These are phyloP conservation scores for Trichaptum fuscoviolaceum DNA, from an alignment of 768 basidiomycete genomes.

Conservation along the genomic window DNA sequence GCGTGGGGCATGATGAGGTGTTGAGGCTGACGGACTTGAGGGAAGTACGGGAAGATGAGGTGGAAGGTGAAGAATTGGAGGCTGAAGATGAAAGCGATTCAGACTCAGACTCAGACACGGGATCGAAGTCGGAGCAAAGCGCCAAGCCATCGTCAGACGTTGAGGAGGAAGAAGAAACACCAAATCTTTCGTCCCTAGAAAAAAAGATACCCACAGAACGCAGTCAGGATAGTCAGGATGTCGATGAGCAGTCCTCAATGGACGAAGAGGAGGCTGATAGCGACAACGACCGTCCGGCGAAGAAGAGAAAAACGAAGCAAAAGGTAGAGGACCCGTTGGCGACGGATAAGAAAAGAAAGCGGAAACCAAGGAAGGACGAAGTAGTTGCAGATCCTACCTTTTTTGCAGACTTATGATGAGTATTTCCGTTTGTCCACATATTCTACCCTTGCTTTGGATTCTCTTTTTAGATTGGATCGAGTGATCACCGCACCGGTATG, in stretches of 20 bases:
- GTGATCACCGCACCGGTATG: too few relatives aligned
- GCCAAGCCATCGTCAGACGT: conserved; percentile 14
- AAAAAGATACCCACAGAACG: conserved; percentile 14
- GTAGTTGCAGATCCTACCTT: conserved; percentile 56
- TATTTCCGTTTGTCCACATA: background rate
- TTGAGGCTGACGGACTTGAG: conserved; percentile 81
- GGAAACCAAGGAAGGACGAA: conserved; percentile 56
- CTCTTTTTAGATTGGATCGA: too few relatives aligned
- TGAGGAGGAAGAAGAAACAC: conserved; percentile 17
- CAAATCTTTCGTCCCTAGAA: conserved; percentile 19
- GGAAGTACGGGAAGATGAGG: conserved; percentile 62
- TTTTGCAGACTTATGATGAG: conserved; percentile 54
- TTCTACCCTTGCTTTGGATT: too few relatives aligned
- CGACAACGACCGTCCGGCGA: conserved; percentile 19
- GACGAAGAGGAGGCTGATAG: conserved; percentile 23
- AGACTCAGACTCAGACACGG: conserved; percentile 23
- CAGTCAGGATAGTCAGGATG: too few relatives aligned
- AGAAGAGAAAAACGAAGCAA: conserved; percentile 53
- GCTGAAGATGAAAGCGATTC: conserved; percentile 34
- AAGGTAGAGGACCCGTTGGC: conserved; percentile 44
- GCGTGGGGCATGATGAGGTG: conserved; percentile 85
- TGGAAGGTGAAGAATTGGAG: conserved; percentile 29
- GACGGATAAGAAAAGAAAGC: conserved; percentile 26
- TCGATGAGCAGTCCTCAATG: too few relatives aligned
- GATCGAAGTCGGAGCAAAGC: too few relatives aligned